A percentile compares a stretch with the other conserved stretches of the same genome.
Evolutionary conservation across 129 eudicot species (phyloP).

Genomic region (Lactuca sativa): DNA sequence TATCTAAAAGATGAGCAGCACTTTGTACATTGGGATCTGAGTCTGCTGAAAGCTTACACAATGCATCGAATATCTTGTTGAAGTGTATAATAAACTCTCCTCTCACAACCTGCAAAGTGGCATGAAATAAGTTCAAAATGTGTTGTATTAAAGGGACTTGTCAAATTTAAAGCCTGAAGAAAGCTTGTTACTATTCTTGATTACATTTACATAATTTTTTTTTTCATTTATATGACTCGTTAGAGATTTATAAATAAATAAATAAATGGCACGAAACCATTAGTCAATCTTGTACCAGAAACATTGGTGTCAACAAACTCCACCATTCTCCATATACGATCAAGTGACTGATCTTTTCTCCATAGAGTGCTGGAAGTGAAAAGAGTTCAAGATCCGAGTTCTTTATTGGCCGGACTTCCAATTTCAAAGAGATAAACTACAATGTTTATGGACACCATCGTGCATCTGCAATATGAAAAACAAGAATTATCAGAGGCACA

Average conservation of each 20-base stretch:
- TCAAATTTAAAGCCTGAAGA: too few species aligned
- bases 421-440: conserved; percentile 78
- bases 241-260: background rate
- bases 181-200: background rate
- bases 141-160: too few species aligned
- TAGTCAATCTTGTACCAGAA: conserved; percentile 91
- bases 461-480: conserved; percentile 33
- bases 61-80: too few species aligned
- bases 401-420: conserved; percentile 73
- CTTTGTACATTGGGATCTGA: too few species aligned
- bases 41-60: too few species aligned
- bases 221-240: too few species aligned
- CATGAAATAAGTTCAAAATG: too few species aligned
- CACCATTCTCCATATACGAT: conserved; percentile 89
- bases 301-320: conserved; percentile 92
- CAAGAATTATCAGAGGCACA: background rate
- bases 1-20: too few species aligned
- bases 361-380: conserved; percentile 70
- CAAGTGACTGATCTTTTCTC: conserved; percentile 83
- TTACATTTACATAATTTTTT: background rate
- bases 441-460: conserved; percentile 44
- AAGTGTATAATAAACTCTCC: too few species aligned
- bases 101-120: too few species aligned
- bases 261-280: background rate
- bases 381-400: conserved; percentile 54